These are phyloP conservation scores for Kwoniella dendrophila DNA, from an alignment of 768 basidiomycete species.

Conservation along the genomic window DNA sequence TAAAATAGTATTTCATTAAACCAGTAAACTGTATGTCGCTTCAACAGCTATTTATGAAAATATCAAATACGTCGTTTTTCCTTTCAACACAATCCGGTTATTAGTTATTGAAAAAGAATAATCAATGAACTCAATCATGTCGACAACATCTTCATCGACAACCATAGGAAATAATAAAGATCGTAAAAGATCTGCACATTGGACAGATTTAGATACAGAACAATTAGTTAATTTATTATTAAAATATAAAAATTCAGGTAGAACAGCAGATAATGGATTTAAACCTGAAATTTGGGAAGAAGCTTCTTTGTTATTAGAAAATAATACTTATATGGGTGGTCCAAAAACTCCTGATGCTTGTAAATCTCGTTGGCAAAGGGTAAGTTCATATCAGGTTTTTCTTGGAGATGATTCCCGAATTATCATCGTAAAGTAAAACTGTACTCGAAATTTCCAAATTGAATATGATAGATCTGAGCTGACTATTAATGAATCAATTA, in stretches of 20 bases:
- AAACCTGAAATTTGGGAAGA: conserved; percentile 45
- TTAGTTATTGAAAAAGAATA: too few species aligned
- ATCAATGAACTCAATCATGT: conserved; percentile 18
- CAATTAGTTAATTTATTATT: conserved; percentile 34
- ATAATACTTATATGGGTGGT: conserved; percentile 32
- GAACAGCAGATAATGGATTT: conserved; percentile 47
- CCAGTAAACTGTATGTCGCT: too few species aligned
- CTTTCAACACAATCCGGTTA: too few species aligned
- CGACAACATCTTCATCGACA: conserved; percentile 22
- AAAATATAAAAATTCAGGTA: conserved; percentile 34
- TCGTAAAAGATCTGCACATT: conserved; percentile 43
- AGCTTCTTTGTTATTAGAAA: conserved; percentile 26
- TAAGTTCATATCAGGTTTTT: conserved; percentile 13
- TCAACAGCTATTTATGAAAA: too few species aligned
- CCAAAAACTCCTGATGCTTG: conserved; percentile 51
- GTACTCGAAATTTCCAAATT: neutral
- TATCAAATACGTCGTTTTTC: too few species aligned
- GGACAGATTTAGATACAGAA: conserved; percentile 43
- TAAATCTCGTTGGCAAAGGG: conserved; percentile 47
- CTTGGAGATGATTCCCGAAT: too few species aligned
- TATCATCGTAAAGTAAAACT: neutral
- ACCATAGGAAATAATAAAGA: conserved; percentile 19
- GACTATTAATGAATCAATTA: too few species aligned
- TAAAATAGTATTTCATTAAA: too few species aligned
- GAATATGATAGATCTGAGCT: neutral